Evolutionary conservation across 2,329 filamentous ascomycete genomes (phyloP), one percentile per base, ranked within the genome.

Genomic region (Calonectria hongkongensis): DNA sequence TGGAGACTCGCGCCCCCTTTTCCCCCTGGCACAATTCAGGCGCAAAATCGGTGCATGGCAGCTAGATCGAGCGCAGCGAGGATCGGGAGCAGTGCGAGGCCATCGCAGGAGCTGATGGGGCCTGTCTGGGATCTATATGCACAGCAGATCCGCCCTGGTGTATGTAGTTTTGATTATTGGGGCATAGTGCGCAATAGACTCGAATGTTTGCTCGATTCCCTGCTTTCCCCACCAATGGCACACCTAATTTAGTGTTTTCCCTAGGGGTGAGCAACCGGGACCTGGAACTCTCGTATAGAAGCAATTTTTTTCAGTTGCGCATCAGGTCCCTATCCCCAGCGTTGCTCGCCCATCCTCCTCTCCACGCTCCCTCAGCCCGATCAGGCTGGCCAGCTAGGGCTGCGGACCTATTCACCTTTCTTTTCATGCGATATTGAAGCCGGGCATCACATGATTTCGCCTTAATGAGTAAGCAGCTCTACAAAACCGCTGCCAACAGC

Each of bases 331-430:
- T 4, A 3, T 33, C 2, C 21, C 47, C 8, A 13, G 27, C 28
- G 36, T 36, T 30, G 51, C 33, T 56, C 51, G 28, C 50, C 50
- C 16, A 16, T 18, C 16, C 28, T 12, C 28, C 16, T n/a, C 30
- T 16, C 25, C 12, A 50, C 47, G 25, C 47, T 28, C 12, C 10
- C 51, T 33, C 51, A 56, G 30, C 51, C 51, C 51, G 51, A 56
- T 56, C 51, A 36, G 51, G 51, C 51, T 56, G 51, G 21, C 30
- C n/a, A 30, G 30, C 51, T 36, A 56, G 51, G 51, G 30, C 51
- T 39, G 18, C 18, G 30, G 28, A 21, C 30, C 51, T 21, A 21
- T 56, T 36, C 51, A 56, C 18, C 33, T 36, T 39, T 33, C 51
- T 56, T 56, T 56, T 56, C 51, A 33, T 56, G 51, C 51, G 16